phyloP scores from a whole-genome alignment of 306 rosid species.

The Quercus engelmannii region DNA sequence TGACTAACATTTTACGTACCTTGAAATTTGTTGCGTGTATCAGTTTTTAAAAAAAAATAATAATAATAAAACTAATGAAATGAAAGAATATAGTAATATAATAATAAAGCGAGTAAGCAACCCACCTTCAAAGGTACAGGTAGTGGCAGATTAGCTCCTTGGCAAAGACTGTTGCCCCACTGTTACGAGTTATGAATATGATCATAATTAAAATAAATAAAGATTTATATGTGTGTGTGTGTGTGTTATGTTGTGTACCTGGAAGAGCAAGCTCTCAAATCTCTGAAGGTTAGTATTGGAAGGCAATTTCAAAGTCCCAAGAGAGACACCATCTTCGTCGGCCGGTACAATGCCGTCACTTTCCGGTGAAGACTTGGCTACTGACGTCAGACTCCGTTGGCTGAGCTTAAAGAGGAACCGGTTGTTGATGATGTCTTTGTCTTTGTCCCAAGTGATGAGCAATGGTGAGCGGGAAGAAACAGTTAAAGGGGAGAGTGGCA shows the following conservation, averaged over 20 bases:
- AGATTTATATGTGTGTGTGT: neutral
- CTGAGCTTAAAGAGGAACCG: slow-evolving; percentile 21
- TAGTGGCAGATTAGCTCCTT: slow-evolving; percentile 91
- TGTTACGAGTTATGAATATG: slow-evolving; percentile 21
- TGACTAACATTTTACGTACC: too few relatives aligned
- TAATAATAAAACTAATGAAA: neutral
- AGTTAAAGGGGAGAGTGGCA: slow-evolving; percentile 13
- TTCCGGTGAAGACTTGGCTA: slow-evolving; percentile 40
- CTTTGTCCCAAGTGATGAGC: neutral
- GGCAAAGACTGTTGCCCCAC: slow-evolving; percentile 96
- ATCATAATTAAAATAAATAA: too few relatives aligned
- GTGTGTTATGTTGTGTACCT: slow-evolving; percentile 31
- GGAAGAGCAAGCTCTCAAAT: slow-evolving; percentile 70
- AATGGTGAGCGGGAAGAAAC: slow-evolving; percentile 3
- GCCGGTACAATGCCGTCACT: slow-evolving; percentile 24
- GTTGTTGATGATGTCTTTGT: neutral
- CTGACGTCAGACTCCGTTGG: neutral
- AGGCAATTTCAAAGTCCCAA: slow-evolving; percentile 85
- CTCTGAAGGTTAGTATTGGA: slow-evolving; percentile 50
- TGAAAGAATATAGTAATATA: neutral
- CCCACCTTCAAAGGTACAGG: slow-evolving; percentile 81
- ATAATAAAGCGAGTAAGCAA: neutral
- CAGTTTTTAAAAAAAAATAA: too few relatives aligned
- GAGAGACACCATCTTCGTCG: slow-evolving; percentile 64
- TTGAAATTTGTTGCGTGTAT: too few relatives aligned